Conservation (phyloP, 768 basidiomycete species). For the Arthromyces matolae region DNA sequence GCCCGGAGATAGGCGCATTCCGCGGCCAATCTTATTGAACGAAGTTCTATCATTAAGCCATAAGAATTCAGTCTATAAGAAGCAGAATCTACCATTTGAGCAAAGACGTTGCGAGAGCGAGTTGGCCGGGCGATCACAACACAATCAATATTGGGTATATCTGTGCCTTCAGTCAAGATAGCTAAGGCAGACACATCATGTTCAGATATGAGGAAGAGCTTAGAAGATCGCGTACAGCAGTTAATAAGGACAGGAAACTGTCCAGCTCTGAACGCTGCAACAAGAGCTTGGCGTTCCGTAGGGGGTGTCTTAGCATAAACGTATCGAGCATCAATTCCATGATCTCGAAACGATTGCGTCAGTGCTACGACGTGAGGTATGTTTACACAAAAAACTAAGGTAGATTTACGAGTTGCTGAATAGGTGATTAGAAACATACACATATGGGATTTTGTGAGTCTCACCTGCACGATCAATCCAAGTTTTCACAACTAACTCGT, state of each 20-base stretch:
- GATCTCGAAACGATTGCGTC: constrained; percentile 65
- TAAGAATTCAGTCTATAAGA: no score
- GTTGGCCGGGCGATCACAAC: constrained; percentile 87
- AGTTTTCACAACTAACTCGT: constrained; percentile 71
- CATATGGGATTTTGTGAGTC: no score
- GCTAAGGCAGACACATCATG: constrained; percentile 37
- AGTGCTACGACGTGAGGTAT: constrained; percentile 75
- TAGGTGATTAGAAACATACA: no score
- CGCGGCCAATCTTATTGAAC: constrained; percentile 93
- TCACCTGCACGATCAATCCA: constrained; percentile 86
- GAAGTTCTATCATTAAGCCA: no score
- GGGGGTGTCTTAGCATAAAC: constrained; percentile 67
- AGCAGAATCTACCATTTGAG: constrained; percentile 73
- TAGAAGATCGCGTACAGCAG: constrained; percentile 52
- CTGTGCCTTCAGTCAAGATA: constrained; percentile 89
- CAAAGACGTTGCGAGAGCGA: constrained; percentile 81
- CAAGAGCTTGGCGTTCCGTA: constrained; percentile 56
- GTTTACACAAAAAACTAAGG: constrained; percentile 89
- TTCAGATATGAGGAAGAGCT: not conserved
- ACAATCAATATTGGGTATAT: constrained; percentile 94
- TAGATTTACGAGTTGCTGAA: constrained; percentile 69
- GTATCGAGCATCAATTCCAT: constrained; percentile 83
- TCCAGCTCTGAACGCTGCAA: constrained; percentile 66
- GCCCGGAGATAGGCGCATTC: constrained; percentile 78
- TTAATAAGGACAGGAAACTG: constrained; percentile 85